Base-by-base conservation (phyloP, 371 early-diverging fungal species). In the Encephalitozoon hellem region DNA sequence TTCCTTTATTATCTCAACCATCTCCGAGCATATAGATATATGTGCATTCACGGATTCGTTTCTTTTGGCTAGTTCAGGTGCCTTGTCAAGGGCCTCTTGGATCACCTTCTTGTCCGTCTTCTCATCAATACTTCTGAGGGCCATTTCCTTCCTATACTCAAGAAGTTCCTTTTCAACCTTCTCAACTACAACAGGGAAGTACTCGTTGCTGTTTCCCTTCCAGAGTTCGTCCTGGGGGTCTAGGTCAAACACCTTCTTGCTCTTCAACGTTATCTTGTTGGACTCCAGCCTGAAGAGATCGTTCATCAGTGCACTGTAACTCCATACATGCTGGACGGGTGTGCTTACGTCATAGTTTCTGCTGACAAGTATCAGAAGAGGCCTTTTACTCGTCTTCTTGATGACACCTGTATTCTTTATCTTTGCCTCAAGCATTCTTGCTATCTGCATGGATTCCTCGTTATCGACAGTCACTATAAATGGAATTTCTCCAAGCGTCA, bases 121-220 rank as follows among this genome's bases (percentile, higher is more conserved):
- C 25, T 67, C 63, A 21, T 82, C 70, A 9, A 84, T 72, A 77
- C 74, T 70, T 54, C 79, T 43, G 39, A 79, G 59, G 23, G 82
- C 83, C 67, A 86, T 43, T 41, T 83, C 84, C 76, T 82, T 84
- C 52, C 84, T 86, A 70, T 83, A 84, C 32, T 80, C 77, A 21
- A 64, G 41, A 1, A 84, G 69, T 66, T 81, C 84, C n/a, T 77
- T 69, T 42, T 86, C 82, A 63, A 84, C 79, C 42, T 34, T 80
- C 85, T 91, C 91, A 8, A 95, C 97, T 4, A 96, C 96, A 80
- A 93, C 89, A 9, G 95, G 96, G 82, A 99, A 97, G 23, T 96
- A 95, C 73, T 89, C 90, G 38, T 90, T 88, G 5, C 92, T 89
- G 84, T 95, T 93, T 81, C 89, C 89, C 39, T 87, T 87, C 95